These are phyloP conservation scores for Orbilia javanica DNA, from an alignment of 2,329 filamentous ascomycete genomes.

Conservation along the genomic window DNA sequence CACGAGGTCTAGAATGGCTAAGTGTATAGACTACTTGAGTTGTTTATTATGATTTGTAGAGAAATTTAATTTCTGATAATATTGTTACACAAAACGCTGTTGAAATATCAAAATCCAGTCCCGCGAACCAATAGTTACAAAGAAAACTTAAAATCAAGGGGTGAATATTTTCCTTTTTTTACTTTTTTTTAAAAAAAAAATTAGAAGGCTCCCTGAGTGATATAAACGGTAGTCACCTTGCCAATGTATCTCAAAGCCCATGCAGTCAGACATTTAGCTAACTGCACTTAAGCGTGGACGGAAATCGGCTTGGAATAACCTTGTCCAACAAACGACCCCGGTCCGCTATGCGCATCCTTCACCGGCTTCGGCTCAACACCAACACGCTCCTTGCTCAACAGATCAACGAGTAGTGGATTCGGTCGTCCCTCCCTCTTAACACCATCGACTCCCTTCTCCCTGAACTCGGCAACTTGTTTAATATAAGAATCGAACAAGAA, in stretches of 20 bases:
- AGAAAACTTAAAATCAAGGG: background rate
- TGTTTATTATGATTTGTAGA: background rate
- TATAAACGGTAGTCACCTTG: background rate
- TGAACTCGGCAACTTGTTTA: slow-evolving; percentile 85
- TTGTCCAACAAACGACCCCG: slow-evolving; percentile 39
- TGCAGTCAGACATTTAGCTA: background rate
- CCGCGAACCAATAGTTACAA: background rate
- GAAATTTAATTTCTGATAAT: background rate
- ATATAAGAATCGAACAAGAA: slow-evolving; percentile 98
- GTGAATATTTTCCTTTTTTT: too few relatives aligned
- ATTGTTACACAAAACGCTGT: background rate
- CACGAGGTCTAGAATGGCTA: too few relatives aligned
- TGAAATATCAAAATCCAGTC: background rate
- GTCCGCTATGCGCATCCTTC: slow-evolving; percentile 62
- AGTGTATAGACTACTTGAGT: too few relatives aligned
- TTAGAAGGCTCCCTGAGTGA: background rate
- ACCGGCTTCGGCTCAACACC: slow-evolving; percentile 80
- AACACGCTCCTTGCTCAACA: slow-evolving; percentile 93
- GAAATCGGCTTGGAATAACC: slow-evolving; percentile 39
- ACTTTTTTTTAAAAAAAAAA: background rate
- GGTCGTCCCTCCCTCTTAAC: slow-evolving; percentile 84
- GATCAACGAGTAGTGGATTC: slow-evolving; percentile 86
- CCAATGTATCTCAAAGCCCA: background rate
- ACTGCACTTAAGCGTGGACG: slow-evolving; percentile 11
- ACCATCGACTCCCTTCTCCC: slow-evolving; percentile 48